Evolutionary conservation across 345 rosid species (phyloP).

Genomic region (Rhodamnia rubescens): DNA sequence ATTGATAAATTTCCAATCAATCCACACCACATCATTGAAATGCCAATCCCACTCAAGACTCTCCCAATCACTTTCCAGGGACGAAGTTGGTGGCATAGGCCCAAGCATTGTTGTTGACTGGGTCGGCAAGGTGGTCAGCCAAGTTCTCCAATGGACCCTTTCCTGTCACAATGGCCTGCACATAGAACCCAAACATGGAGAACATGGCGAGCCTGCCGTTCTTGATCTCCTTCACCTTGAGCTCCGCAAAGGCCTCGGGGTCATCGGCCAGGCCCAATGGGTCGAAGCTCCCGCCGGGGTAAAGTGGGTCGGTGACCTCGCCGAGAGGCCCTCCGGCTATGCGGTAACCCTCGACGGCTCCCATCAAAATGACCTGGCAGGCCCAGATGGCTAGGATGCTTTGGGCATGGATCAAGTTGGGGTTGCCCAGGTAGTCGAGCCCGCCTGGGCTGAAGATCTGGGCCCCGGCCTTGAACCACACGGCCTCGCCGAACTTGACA

Average conservation of each 20-base stretch:
- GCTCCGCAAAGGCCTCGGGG: slow-evolving; percentile 12
- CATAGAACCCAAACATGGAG: slow-evolving; percentile 12
- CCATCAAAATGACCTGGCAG: slow-evolving; percentile 10
- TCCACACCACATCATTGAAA: not conserved
- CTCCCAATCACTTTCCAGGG: slow-evolving; percentile 6
- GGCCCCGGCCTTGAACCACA: slow-evolving; percentile 10
- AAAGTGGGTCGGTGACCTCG: slow-evolving; percentile 9
- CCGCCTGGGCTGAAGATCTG: slow-evolving; percentile 11
- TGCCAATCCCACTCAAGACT: not conserved
- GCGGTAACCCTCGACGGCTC: slow-evolving; percentile 6
- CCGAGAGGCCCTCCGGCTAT: slow-evolving; percentile 6
- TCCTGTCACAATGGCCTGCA: slow-evolving; percentile 9
- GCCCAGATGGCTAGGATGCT: slow-evolving; percentile 15
- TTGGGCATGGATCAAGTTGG: slow-evolving; percentile 13
- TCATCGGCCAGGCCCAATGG: slow-evolving; percentile 17
- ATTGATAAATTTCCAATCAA: not conserved
- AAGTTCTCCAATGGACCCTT: slow-evolving; percentile 19
- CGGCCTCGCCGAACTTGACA: slow-evolving; percentile 8
- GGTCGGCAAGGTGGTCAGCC: slow-evolving; percentile 16
- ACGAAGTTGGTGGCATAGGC: slow-evolving; percentile 16
- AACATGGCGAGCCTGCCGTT: slow-evolving; percentile 18
- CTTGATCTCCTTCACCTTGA: slow-evolving; percentile 21
- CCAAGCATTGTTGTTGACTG: slow-evolving; percentile 17
- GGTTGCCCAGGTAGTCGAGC: slow-evolving; percentile 12
- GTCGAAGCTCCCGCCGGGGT: slow-evolving; percentile 15